Percentiles rank a stretch among this genome's conserved stretches.
Conservation (phyloP, 2,329 filamentous ascomycete genomes). For the Fusarium duplospermum region DNA sequence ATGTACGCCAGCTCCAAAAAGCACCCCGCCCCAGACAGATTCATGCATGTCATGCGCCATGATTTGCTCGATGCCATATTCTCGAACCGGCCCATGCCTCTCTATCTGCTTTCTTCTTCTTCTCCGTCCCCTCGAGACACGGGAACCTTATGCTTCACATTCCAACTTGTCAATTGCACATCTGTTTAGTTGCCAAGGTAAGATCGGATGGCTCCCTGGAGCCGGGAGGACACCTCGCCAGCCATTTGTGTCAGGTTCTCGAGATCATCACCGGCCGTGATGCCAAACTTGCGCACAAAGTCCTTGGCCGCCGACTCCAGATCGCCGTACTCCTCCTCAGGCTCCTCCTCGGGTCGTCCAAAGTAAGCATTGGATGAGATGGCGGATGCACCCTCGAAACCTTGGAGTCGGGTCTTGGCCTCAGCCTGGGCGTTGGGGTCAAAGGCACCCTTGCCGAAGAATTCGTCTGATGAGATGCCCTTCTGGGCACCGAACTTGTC, state of each 20-base stretch:
- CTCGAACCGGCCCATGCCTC: slow-evolving; percentile 24
- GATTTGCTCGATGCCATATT: slow-evolving; percentile 16
- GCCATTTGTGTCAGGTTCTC: slow-evolving; percentile 88
- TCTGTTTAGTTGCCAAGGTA: slow-evolving; percentile 68
- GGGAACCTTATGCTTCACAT: slow-evolving; percentile 17
- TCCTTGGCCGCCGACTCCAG: slow-evolving; percentile 95
- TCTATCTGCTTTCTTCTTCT: slow-evolving; percentile 12
- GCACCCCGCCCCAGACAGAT: slow-evolving; percentile 37
- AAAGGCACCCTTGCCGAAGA: slow-evolving; percentile 91
- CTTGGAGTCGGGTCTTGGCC: slow-evolving; percentile 87
- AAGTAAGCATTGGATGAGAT: slow-evolving; percentile 99
- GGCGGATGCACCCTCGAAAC: slow-evolving; percentile 90
- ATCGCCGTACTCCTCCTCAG: slow-evolving; percentile 85
- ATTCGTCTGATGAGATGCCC: slow-evolving; percentile 97
- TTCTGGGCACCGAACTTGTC: slow-evolving; percentile 93
- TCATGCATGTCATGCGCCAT: slow-evolving; percentile 30
- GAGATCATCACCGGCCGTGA: slow-evolving; percentile 94
- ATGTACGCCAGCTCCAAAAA: slow-evolving; percentile 47
- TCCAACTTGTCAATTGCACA: background rate
- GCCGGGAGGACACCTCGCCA: slow-evolving; percentile 84
- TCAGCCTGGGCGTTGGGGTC: slow-evolving; percentile 85
- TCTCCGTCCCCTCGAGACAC: slow-evolving; percentile 13
- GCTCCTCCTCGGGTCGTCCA: slow-evolving; percentile 88
- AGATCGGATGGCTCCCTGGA: slow-evolving; percentile 80
- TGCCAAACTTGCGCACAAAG: slow-evolving; percentile 93